These are phyloP conservation scores for Diacronema lutheri DNA, from an alignment of 78 protist species.

Conservation along the genomic window DNA sequence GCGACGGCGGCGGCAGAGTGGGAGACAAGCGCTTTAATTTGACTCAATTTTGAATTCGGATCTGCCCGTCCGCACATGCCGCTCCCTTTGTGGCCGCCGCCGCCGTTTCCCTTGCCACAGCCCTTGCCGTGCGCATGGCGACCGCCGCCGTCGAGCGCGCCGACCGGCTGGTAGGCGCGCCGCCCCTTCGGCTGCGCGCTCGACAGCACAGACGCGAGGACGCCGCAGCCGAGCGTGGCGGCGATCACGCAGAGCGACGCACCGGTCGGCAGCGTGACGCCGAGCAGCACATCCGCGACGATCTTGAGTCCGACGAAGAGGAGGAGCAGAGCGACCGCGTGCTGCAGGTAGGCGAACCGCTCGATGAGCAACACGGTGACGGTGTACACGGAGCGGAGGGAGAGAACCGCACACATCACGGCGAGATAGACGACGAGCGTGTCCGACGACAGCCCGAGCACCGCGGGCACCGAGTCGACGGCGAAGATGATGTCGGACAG, in stretches of 20 bases:
- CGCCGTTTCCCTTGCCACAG: too few species aligned
- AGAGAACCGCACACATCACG: neutral
- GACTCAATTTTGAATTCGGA: too few species aligned
- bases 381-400: neutral
- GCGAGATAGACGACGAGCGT: conserved; percentile 9
- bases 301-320: neutral
- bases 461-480: conserved; percentile 7
- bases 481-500: conserved; percentile 9
- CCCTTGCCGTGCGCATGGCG: too few species aligned
- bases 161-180: too few species aligned
- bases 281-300: neutral
- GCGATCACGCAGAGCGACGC: neutral
- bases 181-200: too few species aligned
- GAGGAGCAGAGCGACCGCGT: neutral
- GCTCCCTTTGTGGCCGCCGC: too few species aligned
- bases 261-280: neutral
- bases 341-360: neutral
- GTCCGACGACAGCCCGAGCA: conserved; percentile 10
- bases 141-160: too few species aligned
- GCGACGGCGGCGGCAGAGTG: too few species aligned
- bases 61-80: too few species aligned
- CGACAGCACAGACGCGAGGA: too few species aligned
- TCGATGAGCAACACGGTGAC: neutral
- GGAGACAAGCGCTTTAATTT: too few species aligned
- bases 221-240: neutral